These are phyloP conservation scores for Globisporangium splendens DNA, from an alignment of 352 stramenopile genomes.

Conservation along the genomic window DNA sequence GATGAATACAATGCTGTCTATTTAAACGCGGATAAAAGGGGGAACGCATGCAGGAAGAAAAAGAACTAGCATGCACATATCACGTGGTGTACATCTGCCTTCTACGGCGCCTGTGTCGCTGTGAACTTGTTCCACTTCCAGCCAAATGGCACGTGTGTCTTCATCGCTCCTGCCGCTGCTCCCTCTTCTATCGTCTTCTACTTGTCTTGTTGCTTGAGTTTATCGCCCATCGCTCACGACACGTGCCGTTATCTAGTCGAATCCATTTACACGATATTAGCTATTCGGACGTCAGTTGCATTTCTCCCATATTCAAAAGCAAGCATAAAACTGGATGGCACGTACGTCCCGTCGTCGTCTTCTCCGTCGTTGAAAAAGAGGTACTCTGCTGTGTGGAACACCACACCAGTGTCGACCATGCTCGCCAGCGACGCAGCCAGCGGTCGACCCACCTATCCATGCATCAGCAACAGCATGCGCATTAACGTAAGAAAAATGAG, in stretches of 20 bases:
- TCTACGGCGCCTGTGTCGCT: too few species aligned
- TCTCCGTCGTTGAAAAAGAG: constrained; percentile 75
- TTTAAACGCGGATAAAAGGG: constrained; percentile 1
- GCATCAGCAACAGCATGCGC: not conserved
- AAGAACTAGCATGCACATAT: too few species aligned
- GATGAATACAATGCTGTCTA: constrained; percentile 14
- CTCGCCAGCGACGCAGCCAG: constrained; percentile 41
- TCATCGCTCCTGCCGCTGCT: constrained; percentile 3
- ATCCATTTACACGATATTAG: constrained; percentile 57
- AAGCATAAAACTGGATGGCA: constrained; percentile 9
- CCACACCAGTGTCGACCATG: constrained; percentile 46
- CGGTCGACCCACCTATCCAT: constrained; percentile 40
- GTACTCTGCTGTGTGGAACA: constrained; percentile 62
- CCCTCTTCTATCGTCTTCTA: not conserved
- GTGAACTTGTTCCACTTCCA: too few species aligned
- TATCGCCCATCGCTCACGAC: constrained; percentile 5
- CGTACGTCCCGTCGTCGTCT: constrained; percentile 81
- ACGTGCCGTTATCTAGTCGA: constrained; percentile 57
- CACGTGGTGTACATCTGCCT: too few species aligned
- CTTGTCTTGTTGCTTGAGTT: constrained; percentile 5
- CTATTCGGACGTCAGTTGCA: constrained; percentile 72
- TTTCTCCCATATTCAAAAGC: constrained; percentile 12
- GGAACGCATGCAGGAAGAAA: not conserved
- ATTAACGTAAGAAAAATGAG: not conserved
- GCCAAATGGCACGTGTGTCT: not conserved